phyloP scores from a whole-genome alignment of 78 protist species.

The Emiliania huxleyi region DNA sequence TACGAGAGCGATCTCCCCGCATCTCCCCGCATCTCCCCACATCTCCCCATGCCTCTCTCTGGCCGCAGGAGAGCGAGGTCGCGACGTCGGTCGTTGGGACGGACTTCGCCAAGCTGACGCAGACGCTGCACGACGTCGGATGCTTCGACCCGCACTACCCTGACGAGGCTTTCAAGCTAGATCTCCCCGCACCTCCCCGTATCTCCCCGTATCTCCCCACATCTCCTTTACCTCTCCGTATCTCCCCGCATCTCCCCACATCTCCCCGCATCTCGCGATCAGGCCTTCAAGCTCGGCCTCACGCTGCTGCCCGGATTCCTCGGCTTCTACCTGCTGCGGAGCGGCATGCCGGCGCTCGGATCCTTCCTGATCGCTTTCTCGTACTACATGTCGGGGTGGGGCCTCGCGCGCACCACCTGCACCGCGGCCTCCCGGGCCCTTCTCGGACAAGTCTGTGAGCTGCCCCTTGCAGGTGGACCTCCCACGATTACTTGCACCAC shows the following conservation, averaged over 20 bases:
- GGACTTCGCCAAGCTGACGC: neutral
- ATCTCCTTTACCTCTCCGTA: too few species aligned
- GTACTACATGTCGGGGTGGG: neutral
- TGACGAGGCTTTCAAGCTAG: neutral
- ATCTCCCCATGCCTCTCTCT: too few species aligned
- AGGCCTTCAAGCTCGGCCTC: neutral
- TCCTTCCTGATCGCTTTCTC: neutral
- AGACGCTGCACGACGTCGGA: neutral
- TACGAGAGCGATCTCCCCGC: too few species aligned
- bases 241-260: too few species aligned
- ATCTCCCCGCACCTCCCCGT: too few species aligned
- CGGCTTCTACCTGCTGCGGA: neutral
- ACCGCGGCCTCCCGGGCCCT: too few species aligned
- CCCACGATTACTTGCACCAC: conserved; percentile 42
- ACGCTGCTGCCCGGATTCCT: neutral
- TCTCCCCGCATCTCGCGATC: too few species aligned
- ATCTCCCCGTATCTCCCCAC: too few species aligned
- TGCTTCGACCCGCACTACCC: neutral
- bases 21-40: too few species aligned
- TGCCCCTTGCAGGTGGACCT: neutral
- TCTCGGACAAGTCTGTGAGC: too few species aligned
- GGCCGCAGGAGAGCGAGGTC: neutral
- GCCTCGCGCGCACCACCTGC: too few species aligned
- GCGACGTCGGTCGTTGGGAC: neutral
- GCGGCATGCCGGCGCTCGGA: neutral